A percentile compares a stretch with the other conserved stretches of the same genome.
These are phyloP conservation scores for Catharanthus roseus DNA, from an alignment of 257 asterid species.

Conservation along the genomic window DNA sequence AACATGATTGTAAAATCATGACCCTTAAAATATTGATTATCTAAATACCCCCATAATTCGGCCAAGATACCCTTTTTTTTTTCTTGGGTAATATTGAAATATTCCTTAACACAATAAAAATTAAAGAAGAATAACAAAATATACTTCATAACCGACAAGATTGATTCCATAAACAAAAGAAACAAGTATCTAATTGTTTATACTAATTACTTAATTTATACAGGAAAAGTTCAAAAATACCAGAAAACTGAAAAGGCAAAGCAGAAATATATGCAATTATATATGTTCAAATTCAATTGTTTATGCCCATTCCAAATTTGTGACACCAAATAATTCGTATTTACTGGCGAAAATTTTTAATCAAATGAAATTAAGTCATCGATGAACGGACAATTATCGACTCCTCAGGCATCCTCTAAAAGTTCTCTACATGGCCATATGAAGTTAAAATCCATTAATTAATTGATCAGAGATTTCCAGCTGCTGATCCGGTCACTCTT, in stretches of 20 bases:
- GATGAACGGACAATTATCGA: background rate
- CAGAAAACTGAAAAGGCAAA: background rate
- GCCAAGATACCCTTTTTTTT: background rate
- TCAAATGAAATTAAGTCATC: background rate
- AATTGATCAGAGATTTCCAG: background rate
- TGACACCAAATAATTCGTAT: background rate
- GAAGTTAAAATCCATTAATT: background rate
- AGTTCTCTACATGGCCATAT: background rate
- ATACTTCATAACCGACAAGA: background rate
- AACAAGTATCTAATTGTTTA: too few relatives aligned
- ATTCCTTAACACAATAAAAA: background rate
- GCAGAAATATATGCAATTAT: background rate
- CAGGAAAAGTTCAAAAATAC: too few relatives aligned
- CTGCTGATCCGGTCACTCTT: too few relatives aligned
- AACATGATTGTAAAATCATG: background rate
- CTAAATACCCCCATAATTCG: background rate
- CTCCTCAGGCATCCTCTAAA: background rate
- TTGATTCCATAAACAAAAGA: background rate
- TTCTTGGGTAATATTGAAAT: background rate
- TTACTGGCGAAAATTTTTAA: background rate
- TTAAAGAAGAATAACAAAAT: background rate
- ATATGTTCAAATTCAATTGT: too few relatives aligned
- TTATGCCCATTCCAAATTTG: background rate
- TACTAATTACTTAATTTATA: too few relatives aligned
- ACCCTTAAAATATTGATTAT: background rate